A percentile compares a stretch with the other conserved stretches of the same genome.
These are phyloP conservation scores for Tulasnella sp. DNA, from an alignment of 768 basidiomycete species.

Conservation along the genomic window DNA sequence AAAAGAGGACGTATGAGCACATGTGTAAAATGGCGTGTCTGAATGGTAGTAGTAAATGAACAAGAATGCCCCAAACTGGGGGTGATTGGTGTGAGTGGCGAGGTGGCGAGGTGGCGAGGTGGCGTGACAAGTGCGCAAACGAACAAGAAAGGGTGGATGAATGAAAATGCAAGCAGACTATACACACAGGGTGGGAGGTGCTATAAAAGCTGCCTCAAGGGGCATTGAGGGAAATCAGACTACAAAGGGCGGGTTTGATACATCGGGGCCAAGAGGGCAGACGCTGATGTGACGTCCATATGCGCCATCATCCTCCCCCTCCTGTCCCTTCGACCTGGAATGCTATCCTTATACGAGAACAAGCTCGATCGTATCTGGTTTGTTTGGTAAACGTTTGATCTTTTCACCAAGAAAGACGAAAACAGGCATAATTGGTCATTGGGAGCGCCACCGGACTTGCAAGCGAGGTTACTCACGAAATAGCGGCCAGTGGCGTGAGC, in stretches of 20 bases:
- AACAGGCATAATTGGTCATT: not conserved
- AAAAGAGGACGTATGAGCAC: not conserved
- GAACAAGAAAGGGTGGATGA: not conserved
- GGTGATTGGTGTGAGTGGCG: not conserved
- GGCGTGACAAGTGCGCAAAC: not conserved
- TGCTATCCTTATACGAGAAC: constrained; percentile 20
- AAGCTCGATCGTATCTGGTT: constrained; percentile 26
- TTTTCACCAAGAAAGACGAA: not conserved
- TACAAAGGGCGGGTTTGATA: not conserved
- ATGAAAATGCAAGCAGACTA: not conserved
- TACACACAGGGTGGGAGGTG: not conserved
- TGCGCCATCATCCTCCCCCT: not conserved
- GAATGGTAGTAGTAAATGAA: not conserved
- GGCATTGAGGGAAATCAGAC: not conserved
- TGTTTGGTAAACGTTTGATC: constrained; percentile 28
- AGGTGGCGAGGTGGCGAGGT: not conserved
- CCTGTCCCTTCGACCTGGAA: not conserved
- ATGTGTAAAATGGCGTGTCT: not conserved
- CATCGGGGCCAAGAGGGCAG: not conserved
- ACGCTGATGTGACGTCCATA: not conserved
- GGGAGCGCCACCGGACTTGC: not conserved
- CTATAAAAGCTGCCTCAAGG: not conserved
- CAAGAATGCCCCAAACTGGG: not conserved
- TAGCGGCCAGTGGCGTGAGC: constrained; percentile 30
- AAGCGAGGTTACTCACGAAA: constrained; percentile 4